Conservation (phyloP, 768 basidiomycete genomes). For the Leccinum sublutescens region DNA sequence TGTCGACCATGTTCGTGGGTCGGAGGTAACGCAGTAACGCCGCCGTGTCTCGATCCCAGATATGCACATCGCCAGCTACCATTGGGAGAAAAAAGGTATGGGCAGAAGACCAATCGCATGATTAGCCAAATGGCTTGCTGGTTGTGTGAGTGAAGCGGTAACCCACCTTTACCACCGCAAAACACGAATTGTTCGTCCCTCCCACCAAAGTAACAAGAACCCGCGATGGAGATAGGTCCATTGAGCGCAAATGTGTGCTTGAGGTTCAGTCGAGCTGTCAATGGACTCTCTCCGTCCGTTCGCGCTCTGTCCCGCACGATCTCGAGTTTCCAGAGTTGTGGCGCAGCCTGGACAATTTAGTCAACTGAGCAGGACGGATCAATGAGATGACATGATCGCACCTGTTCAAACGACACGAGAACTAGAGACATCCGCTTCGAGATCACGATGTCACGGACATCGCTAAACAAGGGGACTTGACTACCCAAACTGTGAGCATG, state of each 20-base stretch:
- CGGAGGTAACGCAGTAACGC: slow-evolving; percentile 61
- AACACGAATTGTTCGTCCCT: slow-evolving; percentile 75
- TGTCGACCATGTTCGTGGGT: too few relatives aligned
- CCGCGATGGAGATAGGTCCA: slow-evolving; percentile 64
- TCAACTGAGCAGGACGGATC: not conserved
- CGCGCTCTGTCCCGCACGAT: slow-evolving; percentile 48
- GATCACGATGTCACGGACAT: slow-evolving; percentile 50
- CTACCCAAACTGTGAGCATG: slow-evolving; percentile 25
- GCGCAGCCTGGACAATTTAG: slow-evolving; percentile 49
- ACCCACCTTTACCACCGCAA: slow-evolving; percentile 71
- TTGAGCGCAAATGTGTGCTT: slow-evolving; percentile 72
- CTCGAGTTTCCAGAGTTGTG: slow-evolving; percentile 74
- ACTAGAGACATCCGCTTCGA: slow-evolving; percentile 43
- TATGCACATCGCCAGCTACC: slow-evolving; percentile 74
- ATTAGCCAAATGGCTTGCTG: not conserved
- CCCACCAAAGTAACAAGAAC: slow-evolving; percentile 78
- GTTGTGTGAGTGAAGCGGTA: not conserved
- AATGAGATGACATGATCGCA: not conserved
- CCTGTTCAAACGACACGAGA: slow-evolving; percentile 37
- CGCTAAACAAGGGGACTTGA: slow-evolving; percentile 51
- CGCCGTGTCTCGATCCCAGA: slow-evolving; percentile 83
- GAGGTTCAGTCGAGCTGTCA: slow-evolving; percentile 28
- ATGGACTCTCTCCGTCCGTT: slow-evolving; percentile 26
- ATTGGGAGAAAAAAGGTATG: too few relatives aligned
- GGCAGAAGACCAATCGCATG: not conserved